Evolutionary conservation across 1,284 basidiomycete species (phyloP), one percentile per base, ranked within the genome.

Genomic region (Ustilago hordei): DNA sequence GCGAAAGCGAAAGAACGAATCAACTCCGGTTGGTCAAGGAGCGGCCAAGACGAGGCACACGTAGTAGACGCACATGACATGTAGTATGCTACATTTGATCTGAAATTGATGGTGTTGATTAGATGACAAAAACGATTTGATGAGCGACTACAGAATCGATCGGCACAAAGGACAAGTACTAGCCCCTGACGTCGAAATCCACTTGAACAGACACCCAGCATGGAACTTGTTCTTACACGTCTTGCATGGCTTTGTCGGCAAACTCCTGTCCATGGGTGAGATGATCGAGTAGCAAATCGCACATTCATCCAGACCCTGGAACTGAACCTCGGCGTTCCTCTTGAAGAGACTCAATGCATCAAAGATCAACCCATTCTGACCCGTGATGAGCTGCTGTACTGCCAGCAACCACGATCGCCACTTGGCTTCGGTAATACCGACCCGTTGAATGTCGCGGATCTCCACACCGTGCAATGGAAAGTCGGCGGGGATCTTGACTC

Each of bases 201-300:
- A 97, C 91, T 94, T 84, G 78, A 73, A 82, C 54, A 84, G 53
- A 53, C 84, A 84, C 12, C 76, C 79, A 2, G 77, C 74, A 86
- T 99, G 97, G 90, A 98, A 99, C 55, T 92, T 89, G 87, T 98
- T 98, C 87, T 93, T 95, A 88, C 95, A 98, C 38, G 87, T 98
- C 86, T 91, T 92, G 88, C 97, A 99, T 0, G 94, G 92, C 84
- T 96, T 97, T 75, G 91, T 92, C 0, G 97, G 96, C 39, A 99
- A 88, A 64, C 90, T 92, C 7, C 93, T 91, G 84, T 99, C 97
- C 85, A 91, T 93, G 34, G 95, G 91, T 73, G 92, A 93, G 84
- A 99, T 96, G 83, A 98, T 95, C 12, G 94, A 96, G 86, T 86
- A 86, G 77, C 85, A 87, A 62, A 86, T 84, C 34, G 83, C 84